phyloP scores from a whole-genome alignment of 2,329 filamentous ascomycete genomes.

The Pseudogymnoascus verrucosus region DNA sequence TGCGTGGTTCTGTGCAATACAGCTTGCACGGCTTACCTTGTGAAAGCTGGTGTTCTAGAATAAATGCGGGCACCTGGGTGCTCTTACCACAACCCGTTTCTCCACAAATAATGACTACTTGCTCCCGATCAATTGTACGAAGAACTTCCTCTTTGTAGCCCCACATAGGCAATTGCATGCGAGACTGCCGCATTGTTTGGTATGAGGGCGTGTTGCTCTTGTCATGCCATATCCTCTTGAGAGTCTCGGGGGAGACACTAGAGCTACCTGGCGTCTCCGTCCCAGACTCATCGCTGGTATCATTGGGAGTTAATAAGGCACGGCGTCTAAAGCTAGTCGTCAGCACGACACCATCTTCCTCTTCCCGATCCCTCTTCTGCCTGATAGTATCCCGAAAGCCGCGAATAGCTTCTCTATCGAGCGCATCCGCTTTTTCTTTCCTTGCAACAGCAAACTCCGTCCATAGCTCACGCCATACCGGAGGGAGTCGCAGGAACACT shows the following conservation, averaged over 20 bases:
- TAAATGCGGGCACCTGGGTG: conserved; percentile 91
- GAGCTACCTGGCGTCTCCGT: conserved; percentile 28
- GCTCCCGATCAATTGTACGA: conserved; percentile 65
- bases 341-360: conserved; percentile 67
- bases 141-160: conserved; percentile 72
- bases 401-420: conserved; percentile 61
- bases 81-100: conserved; percentile 97
- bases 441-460: conserved; percentile 64
- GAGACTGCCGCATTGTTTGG: conserved; percentile 68
- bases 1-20: conserved; percentile 88
- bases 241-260: conserved; percentile 29
- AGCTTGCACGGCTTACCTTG: conserved; percentile 80
- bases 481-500: conserved; percentile 66
- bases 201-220: conserved; percentile 54
- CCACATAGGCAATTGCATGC: conserved; percentile 85
- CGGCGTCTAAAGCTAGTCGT: conserved; percentile 67
- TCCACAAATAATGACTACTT: conserved; percentile 88
- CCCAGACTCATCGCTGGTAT: conserved; percentile 39
- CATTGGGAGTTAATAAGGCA: conserved; percentile 37
- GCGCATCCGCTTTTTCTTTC: conserved; percentile 60
- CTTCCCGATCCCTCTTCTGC: conserved; percentile 58
- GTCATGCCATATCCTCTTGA: conserved; percentile 51
- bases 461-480: conserved; percentile 80
- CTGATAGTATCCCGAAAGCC: conserved; percentile 64
- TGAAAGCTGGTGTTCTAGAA: conserved; percentile 80